phyloP scores from a whole-genome alignment of 202 grass and related monocot species.

The Musa balbisiana region DNA sequence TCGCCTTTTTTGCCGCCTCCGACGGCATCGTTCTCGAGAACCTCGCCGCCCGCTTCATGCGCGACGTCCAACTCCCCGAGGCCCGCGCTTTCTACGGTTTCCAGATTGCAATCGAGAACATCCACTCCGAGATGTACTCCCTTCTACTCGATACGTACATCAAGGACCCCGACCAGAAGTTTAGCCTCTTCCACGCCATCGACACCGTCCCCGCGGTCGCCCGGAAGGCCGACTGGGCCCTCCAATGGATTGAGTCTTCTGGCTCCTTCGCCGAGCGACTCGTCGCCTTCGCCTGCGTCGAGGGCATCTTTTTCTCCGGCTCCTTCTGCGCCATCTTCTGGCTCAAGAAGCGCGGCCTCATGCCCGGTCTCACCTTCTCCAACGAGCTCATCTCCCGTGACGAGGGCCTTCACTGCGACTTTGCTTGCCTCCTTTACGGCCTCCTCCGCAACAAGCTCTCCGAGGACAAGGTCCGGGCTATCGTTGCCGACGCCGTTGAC shows the following conservation, averaged over 20 bases:
- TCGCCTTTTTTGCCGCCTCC: slow-evolving; percentile 86
- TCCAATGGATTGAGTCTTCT: slow-evolving; percentile 66
- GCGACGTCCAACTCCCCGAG: slow-evolving; percentile 75
- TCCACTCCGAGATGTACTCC: slow-evolving; percentile 92
- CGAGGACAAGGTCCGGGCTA: slow-evolving; percentile 48
- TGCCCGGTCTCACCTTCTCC: slow-evolving; percentile 92
- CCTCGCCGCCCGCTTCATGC: slow-evolving; percentile 75
- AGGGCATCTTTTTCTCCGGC: slow-evolving; percentile 95
- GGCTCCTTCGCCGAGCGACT: slow-evolving; percentile 78
- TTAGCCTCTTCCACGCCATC: slow-evolving; percentile 73
- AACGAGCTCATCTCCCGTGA: slow-evolving; percentile 98
- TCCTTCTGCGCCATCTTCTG: slow-evolving; percentile 96
- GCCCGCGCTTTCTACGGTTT: slow-evolving; percentile 77
- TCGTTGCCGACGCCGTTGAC: slow-evolving; percentile 70
- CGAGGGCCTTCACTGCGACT: slow-evolving; percentile 94
- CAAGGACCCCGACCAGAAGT: slow-evolving; percentile 50
- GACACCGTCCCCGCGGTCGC: slow-evolving; percentile 62
- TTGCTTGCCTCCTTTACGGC: slow-evolving; percentile 79
- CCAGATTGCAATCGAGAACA: slow-evolving; percentile 90
- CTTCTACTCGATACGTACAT: slow-evolving; percentile 78
- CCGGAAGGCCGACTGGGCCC: slow-evolving; percentile 80
- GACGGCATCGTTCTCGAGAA: slow-evolving; percentile 93
- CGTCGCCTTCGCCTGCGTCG: slow-evolving; percentile 74
- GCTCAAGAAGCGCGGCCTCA: slow-evolving; percentile 92
- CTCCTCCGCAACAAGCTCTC: slow-evolving; percentile 52